Conservation (phyloP, 2,329 filamentous ascomycete genomes). For the Mycogone perniciosa region DNA sequence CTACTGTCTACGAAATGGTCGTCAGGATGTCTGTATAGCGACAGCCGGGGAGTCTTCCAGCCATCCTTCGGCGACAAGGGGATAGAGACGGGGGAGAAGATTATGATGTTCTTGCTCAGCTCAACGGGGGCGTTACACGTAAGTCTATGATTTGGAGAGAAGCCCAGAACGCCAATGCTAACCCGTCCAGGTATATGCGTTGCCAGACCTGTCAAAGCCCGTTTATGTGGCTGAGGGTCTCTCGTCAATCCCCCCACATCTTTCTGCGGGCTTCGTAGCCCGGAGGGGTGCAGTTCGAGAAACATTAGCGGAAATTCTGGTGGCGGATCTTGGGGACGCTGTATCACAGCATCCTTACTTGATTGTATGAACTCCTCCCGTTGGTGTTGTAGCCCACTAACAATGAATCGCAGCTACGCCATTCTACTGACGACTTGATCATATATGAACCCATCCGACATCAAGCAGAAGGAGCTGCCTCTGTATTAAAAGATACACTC, state of each 20-base stretch:
- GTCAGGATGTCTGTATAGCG: constrained; percentile 77
- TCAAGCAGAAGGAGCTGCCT: constrained; percentile 30
- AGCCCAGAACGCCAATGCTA: neutral
- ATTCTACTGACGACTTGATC: constrained; percentile 72
- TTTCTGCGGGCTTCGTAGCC: constrained; percentile 64
- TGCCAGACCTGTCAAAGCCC: constrained; percentile 65
- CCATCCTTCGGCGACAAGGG: constrained; percentile 33
- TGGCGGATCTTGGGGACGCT: constrained; percentile 77
- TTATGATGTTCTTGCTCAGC: constrained; percentile 72
- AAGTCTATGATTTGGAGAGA: constrained; percentile 27
- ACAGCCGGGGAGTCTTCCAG: constrained; percentile 52
- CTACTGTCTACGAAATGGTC: constrained; percentile 65
- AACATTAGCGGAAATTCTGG: constrained; percentile 67
- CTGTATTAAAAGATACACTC: constrained; percentile 48
- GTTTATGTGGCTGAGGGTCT: constrained; percentile 72
- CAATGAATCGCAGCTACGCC: constrained; percentile 55
- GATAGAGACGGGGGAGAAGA: constrained; percentile 38
- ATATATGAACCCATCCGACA: constrained; percentile 76
- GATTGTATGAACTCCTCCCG: constrained; percentile 51
- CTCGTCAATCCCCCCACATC: constrained; percentile 66
- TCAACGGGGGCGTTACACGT: constrained; percentile 69
- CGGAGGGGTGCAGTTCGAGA: constrained; percentile 68
- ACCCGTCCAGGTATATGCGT: constrained; percentile 58
- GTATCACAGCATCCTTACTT: constrained; percentile 68
- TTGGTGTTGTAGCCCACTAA: neutral